Evolutionary conservation across 2,329 filamentous ascomycete species (phyloP).

Genomic region (Clonostachys rosea): DNA sequence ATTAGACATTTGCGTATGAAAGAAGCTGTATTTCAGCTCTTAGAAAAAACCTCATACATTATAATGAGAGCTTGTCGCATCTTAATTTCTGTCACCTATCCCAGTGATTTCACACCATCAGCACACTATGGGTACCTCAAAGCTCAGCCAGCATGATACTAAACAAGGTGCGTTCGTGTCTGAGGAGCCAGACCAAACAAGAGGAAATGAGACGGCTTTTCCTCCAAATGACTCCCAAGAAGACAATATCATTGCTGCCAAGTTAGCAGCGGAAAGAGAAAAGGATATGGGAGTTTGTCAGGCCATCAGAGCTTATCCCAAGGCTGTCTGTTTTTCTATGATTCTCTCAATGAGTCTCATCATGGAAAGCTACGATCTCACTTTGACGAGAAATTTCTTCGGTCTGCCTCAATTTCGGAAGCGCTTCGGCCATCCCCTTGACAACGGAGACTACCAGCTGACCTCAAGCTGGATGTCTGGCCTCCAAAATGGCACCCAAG

Average conservation of each 20-base stretch:
- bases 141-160: no score
- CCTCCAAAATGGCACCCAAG: slow-evolving; percentile 32
- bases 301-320: slow-evolving; percentile 20
- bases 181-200: no score
- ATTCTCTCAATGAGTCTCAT: slow-evolving; percentile 28
- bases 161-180: no score
- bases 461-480: slow-evolving; percentile 39
- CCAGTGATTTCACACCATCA: no score
- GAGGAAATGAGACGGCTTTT: no score
- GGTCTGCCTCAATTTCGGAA: slow-evolving; percentile 22
- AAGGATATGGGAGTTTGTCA: slow-evolving; percentile 16
- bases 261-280: slow-evolving; percentile 8
- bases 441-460: slow-evolving; percentile 26
- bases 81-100: no score
- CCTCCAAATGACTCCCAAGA: no score
- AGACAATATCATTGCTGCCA: not conserved
- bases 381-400: slow-evolving; percentile 28
- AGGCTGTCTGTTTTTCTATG: slow-evolving; percentile 28
- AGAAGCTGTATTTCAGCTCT: no score
- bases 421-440: slow-evolving; percentile 7
- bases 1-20: no score
- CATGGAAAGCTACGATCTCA: slow-evolving; percentile 35
- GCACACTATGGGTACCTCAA: no score
- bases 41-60: no score
- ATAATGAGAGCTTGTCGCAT: no score